A percentile compares a stretch with the other conserved stretches of the same genome.
Evolutionary conservation across 148 eudicot species (phyloP).

Genomic region (Nyssa sinensis): DNA sequence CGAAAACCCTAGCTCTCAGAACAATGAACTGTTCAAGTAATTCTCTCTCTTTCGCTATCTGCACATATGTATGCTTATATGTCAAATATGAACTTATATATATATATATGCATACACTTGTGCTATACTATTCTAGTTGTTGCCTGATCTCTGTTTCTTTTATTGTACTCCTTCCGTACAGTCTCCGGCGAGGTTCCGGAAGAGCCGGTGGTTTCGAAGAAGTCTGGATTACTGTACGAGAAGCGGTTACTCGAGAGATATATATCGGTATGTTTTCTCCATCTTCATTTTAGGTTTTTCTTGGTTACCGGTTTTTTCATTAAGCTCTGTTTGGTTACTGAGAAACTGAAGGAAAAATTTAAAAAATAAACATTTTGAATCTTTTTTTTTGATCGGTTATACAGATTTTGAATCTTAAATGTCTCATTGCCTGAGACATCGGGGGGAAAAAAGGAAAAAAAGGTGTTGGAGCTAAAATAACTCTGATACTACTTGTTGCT

Average conservation of each 20-base stretch:
- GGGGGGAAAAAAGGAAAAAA: not conserved
- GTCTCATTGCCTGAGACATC: not conserved
- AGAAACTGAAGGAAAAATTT: not conserved
- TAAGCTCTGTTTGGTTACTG: not conserved
- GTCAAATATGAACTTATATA: not conserved
- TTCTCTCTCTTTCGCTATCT: slow-evolving; percentile 7
- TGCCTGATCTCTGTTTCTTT: slow-evolving; percentile 8
- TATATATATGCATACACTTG: no score
- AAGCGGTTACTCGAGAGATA: slow-evolving; percentile 84
- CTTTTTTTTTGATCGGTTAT: no score
- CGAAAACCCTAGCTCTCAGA: slow-evolving; percentile 29
- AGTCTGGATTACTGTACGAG: slow-evolving; percentile 82
- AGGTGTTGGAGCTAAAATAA: no score
- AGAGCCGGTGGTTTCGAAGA: slow-evolving; percentile 85
- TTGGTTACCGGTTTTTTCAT: not conserved
- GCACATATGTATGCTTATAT: not conserved
- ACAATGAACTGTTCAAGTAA: slow-evolving; percentile 86
- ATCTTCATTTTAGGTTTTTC: slow-evolving; percentile 26
- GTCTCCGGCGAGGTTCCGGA: slow-evolving; percentile 98
- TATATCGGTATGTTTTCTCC: slow-evolving; percentile 44
- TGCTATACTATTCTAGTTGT: not conserved
- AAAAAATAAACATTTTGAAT: not conserved
- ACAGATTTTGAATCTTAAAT: no score
- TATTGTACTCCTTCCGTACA: slow-evolving; percentile 21
- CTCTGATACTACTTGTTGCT: no score